Evolutionary conservation across 495 filamentous ascomycete species (phyloP).

Genomic region (Apodospora peruviana): DNA sequence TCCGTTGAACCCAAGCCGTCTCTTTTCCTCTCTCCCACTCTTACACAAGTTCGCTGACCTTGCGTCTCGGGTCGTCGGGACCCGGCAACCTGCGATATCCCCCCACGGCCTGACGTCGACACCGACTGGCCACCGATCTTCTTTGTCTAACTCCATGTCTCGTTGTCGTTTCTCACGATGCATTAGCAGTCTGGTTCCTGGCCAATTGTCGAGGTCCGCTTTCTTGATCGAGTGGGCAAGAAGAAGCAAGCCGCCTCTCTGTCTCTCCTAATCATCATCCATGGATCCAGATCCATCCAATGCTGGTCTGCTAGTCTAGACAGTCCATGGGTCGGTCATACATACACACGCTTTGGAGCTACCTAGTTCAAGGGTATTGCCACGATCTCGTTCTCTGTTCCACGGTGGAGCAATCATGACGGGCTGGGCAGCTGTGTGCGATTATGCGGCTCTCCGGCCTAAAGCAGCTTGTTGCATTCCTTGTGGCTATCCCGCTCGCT

Average conservation of each 20-base stretch:
- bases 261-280: too few species aligned
- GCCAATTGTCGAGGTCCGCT: not conserved
- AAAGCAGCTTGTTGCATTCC: not conserved
- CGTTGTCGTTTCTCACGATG: not conserved
- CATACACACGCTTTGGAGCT: too few species aligned
- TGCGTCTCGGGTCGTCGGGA: not conserved
- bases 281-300: too few species aligned
- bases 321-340: too few species aligned
- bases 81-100: not conserved
- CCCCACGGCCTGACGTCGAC: not conserved
- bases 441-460: too few species aligned
- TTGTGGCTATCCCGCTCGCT: too few species aligned
- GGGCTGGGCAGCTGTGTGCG: too few species aligned
- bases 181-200: not conserved
- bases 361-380: too few species aligned
- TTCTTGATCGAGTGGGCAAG: not conserved
- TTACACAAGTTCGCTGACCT: not conserved
- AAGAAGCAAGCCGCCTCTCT: too few species aligned
- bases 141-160: not conserved
- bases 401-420: too few species aligned
- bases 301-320: too few species aligned
- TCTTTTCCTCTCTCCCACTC: not conserved
- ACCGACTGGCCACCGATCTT: not conserved
- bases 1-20: not conserved
- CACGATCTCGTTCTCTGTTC: too few species aligned